phyloP scores from a whole-genome alignment of 148 eudicot species.

The Vaccinium corymbosum region DNA sequence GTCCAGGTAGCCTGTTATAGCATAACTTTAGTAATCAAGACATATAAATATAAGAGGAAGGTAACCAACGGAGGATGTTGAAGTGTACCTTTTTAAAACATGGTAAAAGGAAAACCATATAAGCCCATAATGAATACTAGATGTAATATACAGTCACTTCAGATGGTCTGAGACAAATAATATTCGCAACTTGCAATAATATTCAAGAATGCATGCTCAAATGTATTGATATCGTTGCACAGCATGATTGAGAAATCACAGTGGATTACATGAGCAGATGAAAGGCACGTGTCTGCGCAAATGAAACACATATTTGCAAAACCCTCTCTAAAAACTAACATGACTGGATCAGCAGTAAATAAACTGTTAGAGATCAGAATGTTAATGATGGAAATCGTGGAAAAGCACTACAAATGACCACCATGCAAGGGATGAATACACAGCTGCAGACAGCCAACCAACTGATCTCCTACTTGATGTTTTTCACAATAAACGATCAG shows the following conservation, averaged over 20 bases:
- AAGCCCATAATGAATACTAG: neutral
- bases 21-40: neutral
- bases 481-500: neutral
- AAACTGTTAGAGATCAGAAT: neutral
- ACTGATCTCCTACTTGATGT: neutral
- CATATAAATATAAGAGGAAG: neutral
- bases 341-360: neutral
- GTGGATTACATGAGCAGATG: neutral
- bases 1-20: neutral
- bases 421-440: neutral
- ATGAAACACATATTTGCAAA: neutral
- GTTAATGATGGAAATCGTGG: neutral
- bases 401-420: slow-evolving; percentile 8
- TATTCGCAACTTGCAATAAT: neutral
- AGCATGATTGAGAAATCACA: neutral
- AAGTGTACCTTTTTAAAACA: neutral
- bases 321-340: neutral
- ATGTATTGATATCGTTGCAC: neutral
- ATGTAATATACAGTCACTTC: neutral
- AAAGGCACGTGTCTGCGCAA: neutral
- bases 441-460: neutral
- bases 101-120: neutral
- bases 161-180: neutral
- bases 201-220: neutral
- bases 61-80: slow-evolving; percentile 1